Base-by-base conservation (phyloP, 805 yeast genomes). In the Priceomyces castillae region DNA sequence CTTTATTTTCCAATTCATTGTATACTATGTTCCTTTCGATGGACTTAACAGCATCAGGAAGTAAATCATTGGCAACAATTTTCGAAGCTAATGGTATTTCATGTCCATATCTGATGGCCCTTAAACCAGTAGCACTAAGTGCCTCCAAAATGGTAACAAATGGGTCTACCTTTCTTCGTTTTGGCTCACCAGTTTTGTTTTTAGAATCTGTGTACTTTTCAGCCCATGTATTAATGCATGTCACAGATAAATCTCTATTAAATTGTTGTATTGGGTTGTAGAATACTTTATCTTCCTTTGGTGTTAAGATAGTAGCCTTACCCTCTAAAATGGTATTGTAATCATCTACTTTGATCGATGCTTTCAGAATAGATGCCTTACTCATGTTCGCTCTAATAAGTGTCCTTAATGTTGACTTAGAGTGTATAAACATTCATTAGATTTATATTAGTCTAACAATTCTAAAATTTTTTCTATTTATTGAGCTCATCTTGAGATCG, bases 201-300 rank as follows among this genome's bases (percentile, higher is more conserved):
- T 38, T 39, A 16, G 41, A 41, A 37, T 50, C 50, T 34, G 49
- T 40, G 48, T 80, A 82, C 28, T 84, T 54, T 43, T 84, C 80
- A 33, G 83, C 75, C 92, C 95, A 94, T 0, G 98, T 95, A 44
- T 82, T 77, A 47, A 94, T 90, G 7, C 88, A 90, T 53, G 84
- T 69, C 4, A 88, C 85, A 51, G 95, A 85, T 39, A 94, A 67
- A 60, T 94, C 99, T 55, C 99, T 77, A 64, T 94, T 94, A 67
- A 90, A 94, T 65, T 92, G 98, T 66, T 94, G 99, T 43, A 94
- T 86, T 7, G 96, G 97, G 61, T 94, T 94, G 66, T 94, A 94
- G 59, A 94, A 94, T 9, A 94, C 99, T 46, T 76, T 74, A 52
- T 86, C 90, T 39, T 82, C 82, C 54, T 86, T 84, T 3, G 96